Conservation (phyloP, 1,284 basidiomycete genomes). For the Austroboletus rostrupii region DNA sequence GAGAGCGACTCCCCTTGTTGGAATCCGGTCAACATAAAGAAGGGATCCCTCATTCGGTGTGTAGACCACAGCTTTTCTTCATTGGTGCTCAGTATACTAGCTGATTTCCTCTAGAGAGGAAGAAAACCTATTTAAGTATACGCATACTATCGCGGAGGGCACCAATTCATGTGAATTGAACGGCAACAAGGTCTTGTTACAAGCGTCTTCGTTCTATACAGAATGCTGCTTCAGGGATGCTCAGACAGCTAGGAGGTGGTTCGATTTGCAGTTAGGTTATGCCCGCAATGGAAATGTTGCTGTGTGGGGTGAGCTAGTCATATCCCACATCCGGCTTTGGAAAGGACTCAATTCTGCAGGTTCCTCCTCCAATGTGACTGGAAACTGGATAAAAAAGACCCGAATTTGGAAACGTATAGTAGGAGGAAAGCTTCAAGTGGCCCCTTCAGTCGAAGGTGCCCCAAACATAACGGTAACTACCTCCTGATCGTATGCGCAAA, state of each 20-base stretch:
- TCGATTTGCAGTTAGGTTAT: neutral
- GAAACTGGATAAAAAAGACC: neutral
- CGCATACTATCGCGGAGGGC: neutral
- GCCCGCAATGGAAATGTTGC: neutral
- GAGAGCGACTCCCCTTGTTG: neutral
- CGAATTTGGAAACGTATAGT: neutral
- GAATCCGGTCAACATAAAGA: neutral
- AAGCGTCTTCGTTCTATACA: neutral
- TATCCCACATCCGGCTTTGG: neutral
- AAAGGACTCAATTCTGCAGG: too few relatives aligned
- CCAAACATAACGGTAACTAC: neutral
- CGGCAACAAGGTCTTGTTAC: neutral
- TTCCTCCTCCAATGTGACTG: neutral
- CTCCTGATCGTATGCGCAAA: neutral
- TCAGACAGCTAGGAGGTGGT: neutral
- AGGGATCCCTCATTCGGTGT: neutral
- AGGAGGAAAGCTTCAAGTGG: neutral
- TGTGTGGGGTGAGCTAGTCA: neutral
- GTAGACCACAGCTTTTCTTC: neutral
- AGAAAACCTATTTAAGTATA: neutral
- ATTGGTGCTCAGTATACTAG: too few relatives aligned
- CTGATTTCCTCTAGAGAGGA: neutral
- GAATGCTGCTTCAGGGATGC: neutral
- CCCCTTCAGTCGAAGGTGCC: neutral
- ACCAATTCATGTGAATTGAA: neutral